A percentile compares a stretch with the other conserved stretches of the same genome.
phyloP scores from a whole-genome alignment of 805 yeast species.

The Metschnikowia santaceciliae region DNA sequence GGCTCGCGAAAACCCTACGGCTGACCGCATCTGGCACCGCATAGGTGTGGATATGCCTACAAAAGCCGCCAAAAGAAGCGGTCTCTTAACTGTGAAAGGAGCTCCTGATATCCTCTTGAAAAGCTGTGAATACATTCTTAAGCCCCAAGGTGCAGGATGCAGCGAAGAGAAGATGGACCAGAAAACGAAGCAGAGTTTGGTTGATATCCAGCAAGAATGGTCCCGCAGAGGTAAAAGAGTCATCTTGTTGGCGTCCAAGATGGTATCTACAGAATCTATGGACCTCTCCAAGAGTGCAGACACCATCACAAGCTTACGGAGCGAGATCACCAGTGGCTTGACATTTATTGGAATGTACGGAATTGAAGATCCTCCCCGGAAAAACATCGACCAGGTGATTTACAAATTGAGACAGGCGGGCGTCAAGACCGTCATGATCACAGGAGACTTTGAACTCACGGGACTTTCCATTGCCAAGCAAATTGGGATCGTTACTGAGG shows the following conservation, averaged over 20 bases:
- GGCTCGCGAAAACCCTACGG: constrained; percentile 3
- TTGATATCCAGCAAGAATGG: constrained; percentile 31
- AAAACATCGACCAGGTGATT: constrained; percentile 31
- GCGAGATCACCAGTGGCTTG: constrained; percentile 17
- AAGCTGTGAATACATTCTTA: constrained; percentile 22
- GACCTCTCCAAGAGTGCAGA: constrained; percentile 13
- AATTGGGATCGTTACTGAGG: constrained; percentile 33
- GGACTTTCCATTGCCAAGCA: constrained; percentile 48
- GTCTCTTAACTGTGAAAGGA: constrained; percentile 36
- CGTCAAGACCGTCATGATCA: constrained; percentile 40
- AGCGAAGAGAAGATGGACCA: constrained; percentile 15
- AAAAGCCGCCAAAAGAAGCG: constrained; percentile 10
- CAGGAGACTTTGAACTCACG: constrained; percentile 54
- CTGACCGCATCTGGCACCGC: constrained; percentile 1
- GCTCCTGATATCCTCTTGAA: constrained; percentile 44
- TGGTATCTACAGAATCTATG: constrained; percentile 14
- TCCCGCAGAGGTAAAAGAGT: constrained; percentile 36
- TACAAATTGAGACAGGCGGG: constrained; percentile 35
- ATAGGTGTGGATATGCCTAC: constrained; percentile 13
- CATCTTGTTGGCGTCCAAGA: constrained; percentile 25
- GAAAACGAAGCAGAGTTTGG: constrained; percentile 16
- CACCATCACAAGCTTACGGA: constrained; percentile 13
- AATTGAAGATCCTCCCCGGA: constrained; percentile 43
- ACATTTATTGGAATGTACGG: constrained; percentile 38
- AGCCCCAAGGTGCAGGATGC: background rate